phyloP scores from a whole-genome alignment of 441 rosid genomes.

The Capsella rubella region DNA sequence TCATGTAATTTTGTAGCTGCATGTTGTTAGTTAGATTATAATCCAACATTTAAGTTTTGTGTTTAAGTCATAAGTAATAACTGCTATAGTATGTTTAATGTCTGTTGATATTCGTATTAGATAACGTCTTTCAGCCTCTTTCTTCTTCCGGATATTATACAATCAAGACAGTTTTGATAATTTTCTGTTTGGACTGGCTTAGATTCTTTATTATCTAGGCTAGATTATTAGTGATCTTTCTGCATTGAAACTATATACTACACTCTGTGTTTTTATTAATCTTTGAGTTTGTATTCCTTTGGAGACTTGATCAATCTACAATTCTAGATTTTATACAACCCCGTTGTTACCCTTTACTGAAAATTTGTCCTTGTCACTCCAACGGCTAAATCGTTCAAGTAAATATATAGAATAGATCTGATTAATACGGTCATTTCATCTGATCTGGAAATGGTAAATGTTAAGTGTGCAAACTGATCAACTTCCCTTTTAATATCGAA shows the following conservation, averaged over 20 bases:
- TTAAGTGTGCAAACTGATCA: not conserved
- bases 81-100: not conserved
- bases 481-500: not conserved
- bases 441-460: constrained; percentile 3
- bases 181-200: constrained; percentile 12
- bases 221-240: not conserved
- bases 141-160: not conserved
- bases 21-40: constrained; percentile 27
- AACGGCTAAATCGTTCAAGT: not conserved
- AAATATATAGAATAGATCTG: not conserved
- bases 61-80: constrained; percentile 14
- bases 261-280: not conserved
- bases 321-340: not conserved
- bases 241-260: constrained; percentile 6
- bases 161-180: constrained; percentile 10
- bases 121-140: not conserved
- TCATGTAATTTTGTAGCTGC: constrained; percentile 27
- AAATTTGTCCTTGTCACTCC: not conserved
- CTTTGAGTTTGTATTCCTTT: not conserved
- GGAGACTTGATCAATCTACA: not conserved
- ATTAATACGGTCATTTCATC: constrained; percentile 15
- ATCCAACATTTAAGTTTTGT: constrained; percentile 28
- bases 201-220: not conserved
- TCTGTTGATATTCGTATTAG: not conserved
- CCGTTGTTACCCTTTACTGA: not conserved